Evolutionary conservation across 441 rosid genomes (phyloP).

Genomic region (Capsella rubella): DNA sequence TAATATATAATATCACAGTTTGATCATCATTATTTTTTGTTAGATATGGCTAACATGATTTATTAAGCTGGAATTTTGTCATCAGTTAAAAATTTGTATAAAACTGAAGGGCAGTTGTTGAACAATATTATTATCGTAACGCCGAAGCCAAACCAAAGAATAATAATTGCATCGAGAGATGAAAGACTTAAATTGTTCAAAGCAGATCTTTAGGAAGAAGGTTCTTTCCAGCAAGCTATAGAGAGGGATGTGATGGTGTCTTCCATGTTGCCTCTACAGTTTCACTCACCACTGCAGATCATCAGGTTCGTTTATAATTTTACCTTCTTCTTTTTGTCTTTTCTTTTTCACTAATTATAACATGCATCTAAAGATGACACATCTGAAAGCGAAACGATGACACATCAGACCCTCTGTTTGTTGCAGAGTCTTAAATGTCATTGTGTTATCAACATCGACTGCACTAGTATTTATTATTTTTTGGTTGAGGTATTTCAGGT

Average conservation of each 20-base stretch:
- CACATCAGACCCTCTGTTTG: too few relatives aligned
- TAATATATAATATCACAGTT: background rate
- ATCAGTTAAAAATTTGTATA: background rate
- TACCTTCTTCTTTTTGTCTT: too few relatives aligned
- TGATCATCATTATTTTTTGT: background rate
- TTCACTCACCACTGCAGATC: slow-evolving; percentile 49
- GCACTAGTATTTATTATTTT: background rate
- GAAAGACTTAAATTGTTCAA: slow-evolving; percentile 52
- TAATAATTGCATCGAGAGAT: background rate
- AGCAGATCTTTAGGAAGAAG: slow-evolving; percentile 56
- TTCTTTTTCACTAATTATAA: too few relatives aligned
- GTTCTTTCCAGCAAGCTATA: slow-evolving; percentile 50
- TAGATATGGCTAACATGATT: background rate
- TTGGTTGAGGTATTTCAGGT: slow-evolving; percentile 32
- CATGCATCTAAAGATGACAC: too few relatives aligned
- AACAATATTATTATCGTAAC: background rate
- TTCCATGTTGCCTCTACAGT: slow-evolving; percentile 64
- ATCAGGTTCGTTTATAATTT: slow-evolving; percentile 46
- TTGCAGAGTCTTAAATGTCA: too few relatives aligned
- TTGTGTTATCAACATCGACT: too few relatives aligned
- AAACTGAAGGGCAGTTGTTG: background rate
- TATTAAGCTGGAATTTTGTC: background rate
- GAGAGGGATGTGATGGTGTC: slow-evolving; percentile 53
- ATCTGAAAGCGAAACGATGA: too few relatives aligned
- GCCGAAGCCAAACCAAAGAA: background rate